Conservation (phyloP, 2,329 filamentous ascomycete genomes). For the Sporothrix humicola region DNA sequence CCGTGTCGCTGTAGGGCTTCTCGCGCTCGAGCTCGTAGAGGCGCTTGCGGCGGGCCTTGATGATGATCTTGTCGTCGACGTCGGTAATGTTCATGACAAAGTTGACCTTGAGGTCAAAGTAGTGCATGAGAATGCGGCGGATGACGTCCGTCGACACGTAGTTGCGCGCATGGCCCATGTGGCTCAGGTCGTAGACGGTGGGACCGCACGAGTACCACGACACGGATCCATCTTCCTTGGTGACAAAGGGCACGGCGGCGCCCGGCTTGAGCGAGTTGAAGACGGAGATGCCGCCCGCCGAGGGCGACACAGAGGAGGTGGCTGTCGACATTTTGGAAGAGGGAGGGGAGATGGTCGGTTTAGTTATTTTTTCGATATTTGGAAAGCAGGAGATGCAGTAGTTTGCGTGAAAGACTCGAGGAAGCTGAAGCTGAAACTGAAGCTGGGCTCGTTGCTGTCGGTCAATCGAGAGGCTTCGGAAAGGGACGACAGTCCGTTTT, state of each 20-base stretch:
- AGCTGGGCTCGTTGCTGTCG: not conserved
- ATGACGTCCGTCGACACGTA: constrained; percentile 80
- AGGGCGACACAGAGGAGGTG: constrained; percentile 24
- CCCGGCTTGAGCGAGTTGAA: constrained; percentile 80
- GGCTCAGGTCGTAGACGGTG: constrained; percentile 71
- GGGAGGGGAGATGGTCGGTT: not conserved
- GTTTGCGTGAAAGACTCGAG: not conserved
- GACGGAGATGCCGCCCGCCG: constrained; percentile 60
- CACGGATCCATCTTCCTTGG: constrained; percentile 36
- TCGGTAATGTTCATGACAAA: constrained; percentile 83
- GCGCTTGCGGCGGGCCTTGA: constrained; percentile 41
- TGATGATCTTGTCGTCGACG: constrained; percentile 63
- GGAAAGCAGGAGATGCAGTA: constrained; percentile 27
- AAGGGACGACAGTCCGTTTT: not conserved
- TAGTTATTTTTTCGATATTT: too few species aligned
- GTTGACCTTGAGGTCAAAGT: constrained; percentile 71
- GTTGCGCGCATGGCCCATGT: constrained; percentile 76
- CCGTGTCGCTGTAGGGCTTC: constrained; percentile 36
- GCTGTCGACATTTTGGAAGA: not conserved
- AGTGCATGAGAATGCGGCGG: constrained; percentile 70
- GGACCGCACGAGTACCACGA: constrained; percentile 41
- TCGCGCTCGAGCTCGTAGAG: constrained; percentile 39
- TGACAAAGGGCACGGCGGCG: constrained; percentile 59
- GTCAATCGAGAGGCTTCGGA: not conserved
- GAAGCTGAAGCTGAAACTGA: not conserved